A percentile compares a stretch with the other conserved stretches of the same genome.
These are phyloP conservation scores for Pisolithus tinctorius DNA, from an alignment of 768 basidiomycete species.

Conservation along the genomic window DNA sequence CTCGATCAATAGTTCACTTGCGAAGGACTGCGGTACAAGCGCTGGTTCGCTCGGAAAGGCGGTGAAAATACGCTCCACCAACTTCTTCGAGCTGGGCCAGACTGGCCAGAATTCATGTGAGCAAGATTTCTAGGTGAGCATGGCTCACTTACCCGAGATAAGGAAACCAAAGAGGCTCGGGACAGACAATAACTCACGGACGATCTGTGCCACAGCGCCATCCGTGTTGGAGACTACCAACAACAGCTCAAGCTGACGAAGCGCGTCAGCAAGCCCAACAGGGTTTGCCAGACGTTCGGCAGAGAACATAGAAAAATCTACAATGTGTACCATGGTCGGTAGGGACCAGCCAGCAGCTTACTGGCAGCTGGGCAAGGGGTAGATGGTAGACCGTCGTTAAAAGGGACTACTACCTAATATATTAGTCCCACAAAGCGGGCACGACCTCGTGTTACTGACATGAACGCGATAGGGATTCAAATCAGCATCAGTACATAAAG, in stretches of 20 bases:
- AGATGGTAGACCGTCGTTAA: background rate
- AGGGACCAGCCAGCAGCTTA: background rate
- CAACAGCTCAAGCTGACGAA: conserved; percentile 16
- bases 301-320: conserved; percentile 15
- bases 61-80: conserved; percentile 25
- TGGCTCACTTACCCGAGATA: conserved; percentile 17
- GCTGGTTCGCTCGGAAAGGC: conserved; percentile 25
- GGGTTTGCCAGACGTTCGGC: conserved; percentile 11
- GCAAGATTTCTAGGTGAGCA: background rate
- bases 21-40: conserved; percentile 15
- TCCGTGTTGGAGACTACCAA: conserved; percentile 15
- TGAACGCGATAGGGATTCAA: too few relatives aligned
- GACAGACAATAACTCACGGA: conserved; percentile 22
- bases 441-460: too few relatives aligned
- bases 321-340: conserved; percentile 1
- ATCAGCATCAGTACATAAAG: too few relatives aligned
- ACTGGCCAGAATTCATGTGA: conserved; percentile 8
- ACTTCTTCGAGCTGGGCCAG: conserved; percentile 2
- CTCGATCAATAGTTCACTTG: conserved; percentile 15
- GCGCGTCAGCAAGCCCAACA: conserved; percentile 13
- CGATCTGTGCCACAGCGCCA: conserved; percentile 13
- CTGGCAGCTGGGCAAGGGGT: background rate
- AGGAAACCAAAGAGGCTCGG: conserved; percentile 25
- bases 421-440: too few relatives aligned
- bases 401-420: too few relatives aligned